phyloP scores from a whole-genome alignment of 2,329 filamentous ascomycete genomes.

The Stachybotrys chlorohalonatus region DNA sequence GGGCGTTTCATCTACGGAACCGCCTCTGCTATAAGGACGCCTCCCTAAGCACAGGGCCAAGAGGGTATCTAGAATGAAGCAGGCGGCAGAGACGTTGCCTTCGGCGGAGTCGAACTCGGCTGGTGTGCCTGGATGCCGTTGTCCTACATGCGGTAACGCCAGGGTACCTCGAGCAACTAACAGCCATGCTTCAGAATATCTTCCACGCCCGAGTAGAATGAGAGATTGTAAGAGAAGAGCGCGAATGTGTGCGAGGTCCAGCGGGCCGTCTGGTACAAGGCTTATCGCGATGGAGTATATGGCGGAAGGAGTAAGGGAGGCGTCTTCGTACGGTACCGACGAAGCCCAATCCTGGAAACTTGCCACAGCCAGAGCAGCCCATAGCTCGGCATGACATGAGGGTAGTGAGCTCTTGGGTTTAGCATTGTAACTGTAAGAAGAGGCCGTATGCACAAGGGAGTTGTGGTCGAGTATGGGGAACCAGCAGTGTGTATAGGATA shows the following conservation, averaged over 20 bases:
- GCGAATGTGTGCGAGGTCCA: constrained; percentile 29
- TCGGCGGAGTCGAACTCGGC: not conserved
- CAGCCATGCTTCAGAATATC: constrained; percentile 52
- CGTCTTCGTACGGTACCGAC: constrained; percentile 1
- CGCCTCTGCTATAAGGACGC: constrained; percentile 11
- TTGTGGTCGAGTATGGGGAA: constrained; percentile 64
- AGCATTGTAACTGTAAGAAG: constrained; percentile 29
- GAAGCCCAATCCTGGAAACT: constrained; percentile 39
- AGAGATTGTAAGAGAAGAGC: constrained; percentile 49
- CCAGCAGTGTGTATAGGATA: constrained; percentile 69
- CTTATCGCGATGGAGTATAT: constrained; percentile 42
- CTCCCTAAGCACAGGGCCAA: constrained; percentile 41
- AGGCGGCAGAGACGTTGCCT: constrained; percentile 33
- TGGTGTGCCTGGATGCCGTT: constrained; percentile 22
- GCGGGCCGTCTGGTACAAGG: constrained; percentile 38
- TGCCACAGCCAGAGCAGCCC: constrained; percentile 50
- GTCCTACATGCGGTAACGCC: not conserved
- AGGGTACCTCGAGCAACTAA: constrained; percentile 27
- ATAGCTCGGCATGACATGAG: constrained; percentile 43
- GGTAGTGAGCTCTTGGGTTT: constrained; percentile 20
- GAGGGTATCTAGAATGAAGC: constrained; percentile 53
- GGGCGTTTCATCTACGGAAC: constrained; percentile 6
- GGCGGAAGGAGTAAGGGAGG: constrained; percentile 12
- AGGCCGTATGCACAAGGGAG: constrained; percentile 41
- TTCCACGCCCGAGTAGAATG: constrained; percentile 50